A percentile compares a stretch with the other conserved stretches of the same genome.
Conservation (phyloP, 192 early-diverging fungal species). For the Coemansia sp. region DNA sequence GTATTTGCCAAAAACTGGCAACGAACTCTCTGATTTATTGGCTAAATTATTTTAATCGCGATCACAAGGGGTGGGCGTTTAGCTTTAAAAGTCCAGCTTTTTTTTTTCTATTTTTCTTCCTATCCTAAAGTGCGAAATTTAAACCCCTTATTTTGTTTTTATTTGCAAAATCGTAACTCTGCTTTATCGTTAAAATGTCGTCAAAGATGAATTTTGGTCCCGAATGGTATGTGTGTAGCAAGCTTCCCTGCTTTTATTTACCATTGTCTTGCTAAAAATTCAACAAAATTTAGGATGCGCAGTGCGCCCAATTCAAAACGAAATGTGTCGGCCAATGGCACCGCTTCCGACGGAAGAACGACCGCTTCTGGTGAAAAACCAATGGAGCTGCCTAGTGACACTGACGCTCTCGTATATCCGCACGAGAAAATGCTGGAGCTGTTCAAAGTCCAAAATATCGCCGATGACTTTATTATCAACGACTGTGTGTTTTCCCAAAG, state of each 20-base stretch:
- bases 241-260: background rate
- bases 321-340: slow-evolving; percentile 5
- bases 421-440: slow-evolving; percentile 73
- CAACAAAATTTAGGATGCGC: slow-evolving; percentile 37
- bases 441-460: slow-evolving; percentile 59
- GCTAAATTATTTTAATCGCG: too few relatives aligned
- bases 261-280: background rate
- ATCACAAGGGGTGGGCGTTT: too few relatives aligned
- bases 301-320: slow-evolving; percentile 33
- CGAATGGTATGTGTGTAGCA: slow-evolving; percentile 60
- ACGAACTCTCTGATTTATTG: too few relatives aligned
- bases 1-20: too few relatives aligned
- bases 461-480: slow-evolving; percentile 63
- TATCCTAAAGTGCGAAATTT: too few relatives aligned
- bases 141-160: too few relatives aligned
- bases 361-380: slow-evolving; percentile 9
- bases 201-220: slow-evolving; percentile 78
- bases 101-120: too few relatives aligned
- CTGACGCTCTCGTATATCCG: slow-evolving; percentile 66
- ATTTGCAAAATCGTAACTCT: too few relatives aligned
- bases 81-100: too few relatives aligned
- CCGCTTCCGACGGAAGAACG: slow-evolving; percentile 4
- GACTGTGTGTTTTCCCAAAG: slow-evolving; percentile 65
- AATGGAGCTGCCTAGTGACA: slow-evolving; percentile 6
- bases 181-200: slow-evolving; percentile 22